These are phyloP conservation scores for Phyllosticta ampelicida DNA, from an alignment of 2,329 filamentous ascomycete species.

Conservation along the genomic window DNA sequence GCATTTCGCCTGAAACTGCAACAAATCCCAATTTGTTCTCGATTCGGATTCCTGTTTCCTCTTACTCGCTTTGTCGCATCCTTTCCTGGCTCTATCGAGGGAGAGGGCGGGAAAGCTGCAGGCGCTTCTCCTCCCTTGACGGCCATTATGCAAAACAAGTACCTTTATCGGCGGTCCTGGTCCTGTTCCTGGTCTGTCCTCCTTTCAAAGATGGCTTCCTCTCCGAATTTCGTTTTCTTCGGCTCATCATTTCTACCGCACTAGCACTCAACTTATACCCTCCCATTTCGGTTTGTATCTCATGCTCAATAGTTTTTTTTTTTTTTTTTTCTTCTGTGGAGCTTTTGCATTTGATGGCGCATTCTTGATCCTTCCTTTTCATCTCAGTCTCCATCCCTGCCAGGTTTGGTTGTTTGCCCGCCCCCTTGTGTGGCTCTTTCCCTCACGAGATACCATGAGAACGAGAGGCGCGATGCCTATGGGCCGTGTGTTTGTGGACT, in stretches of 20 bases:
- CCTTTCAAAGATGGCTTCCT: neutral
- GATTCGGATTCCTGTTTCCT: neutral
- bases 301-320: no score
- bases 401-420: no score
- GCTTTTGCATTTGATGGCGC: no score
- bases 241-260: neutral
- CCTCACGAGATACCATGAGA: neutral
- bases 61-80: neutral
- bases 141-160: no score
- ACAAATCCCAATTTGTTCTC: neutral
- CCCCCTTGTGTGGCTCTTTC: neutral
- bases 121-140: no score
- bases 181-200: no score
- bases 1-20: neutral
- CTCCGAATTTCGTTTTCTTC: neutral
- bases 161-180: no score
- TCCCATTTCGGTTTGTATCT: no score
- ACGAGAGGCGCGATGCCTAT: neutral
- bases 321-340: no score
- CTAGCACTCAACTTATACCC: no score
- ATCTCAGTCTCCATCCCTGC: no score
- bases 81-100: neutral
- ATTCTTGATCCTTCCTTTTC: neutral
- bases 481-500: neutral
- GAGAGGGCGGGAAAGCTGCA: no score